Evolutionary conservation across 2,329 filamentous ascomycete species (phyloP), one percentile per base, ranked within the genome.

Genomic region (Coniochaeta sp.): DNA sequence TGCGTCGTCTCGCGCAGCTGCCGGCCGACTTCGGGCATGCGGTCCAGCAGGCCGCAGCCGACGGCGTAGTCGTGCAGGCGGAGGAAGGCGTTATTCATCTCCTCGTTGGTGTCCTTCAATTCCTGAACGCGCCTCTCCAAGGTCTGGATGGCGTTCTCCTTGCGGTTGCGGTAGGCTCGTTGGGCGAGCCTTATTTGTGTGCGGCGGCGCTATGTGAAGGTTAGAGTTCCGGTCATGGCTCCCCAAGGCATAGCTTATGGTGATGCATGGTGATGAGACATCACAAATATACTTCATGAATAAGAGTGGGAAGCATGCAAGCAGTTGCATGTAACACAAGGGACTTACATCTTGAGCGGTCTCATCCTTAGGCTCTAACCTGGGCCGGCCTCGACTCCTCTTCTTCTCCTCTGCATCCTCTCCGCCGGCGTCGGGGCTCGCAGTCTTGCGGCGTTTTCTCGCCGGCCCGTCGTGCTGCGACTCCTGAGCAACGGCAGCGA

Each of bases 111-210:
- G 13, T 77, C 75, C 53, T 85, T 80, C n/a, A 95, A 77, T 22
- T 81, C 76, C 51, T 83, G 73, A 24, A 92, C 87, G 55, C 85
- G 78, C 51, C 81, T 77, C 63, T 90, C 85, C 10, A 95, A 75
- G 1, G 81, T 82, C 26, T 82, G 78, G 52, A 95, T 92, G 5
- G 87, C 87, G 20, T 79, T 85, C 63, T 95, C 91, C 68, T 95
- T 95, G 49, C 91, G 84, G 61, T 87, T 82, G 14, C 91, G 82
- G 63, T 95, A 95, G 1, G 89, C 89, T 57, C 90, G 77, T 66
- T 95, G 91, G 2, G 91, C 91, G 51, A 92, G 78, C 22, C 91
- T 84, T 56, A 96, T 94, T 65, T 96, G 91, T 5, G 89, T 92
- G 51, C 91, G 81, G 50, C 91, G 86, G 55, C 89, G 85, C 87